Evolutionary conservation across 495 filamentous ascomycete genomes (phyloP).

Genomic region (Tuber magnatum): DNA sequence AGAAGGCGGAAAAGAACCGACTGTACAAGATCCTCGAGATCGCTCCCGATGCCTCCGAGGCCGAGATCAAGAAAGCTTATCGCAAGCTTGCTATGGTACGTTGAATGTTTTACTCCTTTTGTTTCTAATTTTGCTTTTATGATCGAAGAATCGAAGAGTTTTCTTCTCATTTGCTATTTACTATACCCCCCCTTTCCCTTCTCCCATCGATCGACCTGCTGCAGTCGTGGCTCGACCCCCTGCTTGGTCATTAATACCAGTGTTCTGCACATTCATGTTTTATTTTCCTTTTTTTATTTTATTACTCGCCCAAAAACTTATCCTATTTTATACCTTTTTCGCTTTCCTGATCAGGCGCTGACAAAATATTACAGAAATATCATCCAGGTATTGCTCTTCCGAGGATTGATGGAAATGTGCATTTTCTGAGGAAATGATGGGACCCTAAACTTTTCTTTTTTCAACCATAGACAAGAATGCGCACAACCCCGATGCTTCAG

Average conservation of each 20-base stretch:
- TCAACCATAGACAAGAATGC: slow-evolving; percentile 76
- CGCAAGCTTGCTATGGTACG: slow-evolving; percentile 60
- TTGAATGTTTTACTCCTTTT: slow-evolving; percentile 11
- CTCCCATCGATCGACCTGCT: not conserved
- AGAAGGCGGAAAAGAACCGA: slow-evolving; percentile 42
- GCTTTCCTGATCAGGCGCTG: slow-evolving; percentile 13
- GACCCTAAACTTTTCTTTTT: slow-evolving; percentile 20
- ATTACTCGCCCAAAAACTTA: not conserved
- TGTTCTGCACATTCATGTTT: not conserved
- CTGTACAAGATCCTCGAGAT: slow-evolving; percentile 64
- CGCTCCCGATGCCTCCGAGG: slow-evolving; percentile 57
- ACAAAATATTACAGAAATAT: slow-evolving; percentile 36
- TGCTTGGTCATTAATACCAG: not conserved
- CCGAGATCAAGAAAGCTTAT: slow-evolving; percentile 80
- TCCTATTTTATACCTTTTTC: not conserved
- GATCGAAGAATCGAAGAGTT: not conserved
- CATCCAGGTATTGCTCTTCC: slow-evolving; percentile 24
- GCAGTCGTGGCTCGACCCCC: not conserved
- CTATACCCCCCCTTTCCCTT: not conserved
- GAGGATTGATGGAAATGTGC: not conserved
- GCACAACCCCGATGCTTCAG: slow-evolving; percentile 83
- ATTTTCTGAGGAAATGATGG: slow-evolving; percentile 11
- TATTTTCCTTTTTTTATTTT: not conserved
- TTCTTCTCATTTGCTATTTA: not conserved
- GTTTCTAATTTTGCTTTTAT: slow-evolving; percentile 3